Evolutionary conservation across 176 grass and related monocot species (phyloP), one percentile per base, ranked within the genome.

Genomic region (Paspalum vaginatum): DNA sequence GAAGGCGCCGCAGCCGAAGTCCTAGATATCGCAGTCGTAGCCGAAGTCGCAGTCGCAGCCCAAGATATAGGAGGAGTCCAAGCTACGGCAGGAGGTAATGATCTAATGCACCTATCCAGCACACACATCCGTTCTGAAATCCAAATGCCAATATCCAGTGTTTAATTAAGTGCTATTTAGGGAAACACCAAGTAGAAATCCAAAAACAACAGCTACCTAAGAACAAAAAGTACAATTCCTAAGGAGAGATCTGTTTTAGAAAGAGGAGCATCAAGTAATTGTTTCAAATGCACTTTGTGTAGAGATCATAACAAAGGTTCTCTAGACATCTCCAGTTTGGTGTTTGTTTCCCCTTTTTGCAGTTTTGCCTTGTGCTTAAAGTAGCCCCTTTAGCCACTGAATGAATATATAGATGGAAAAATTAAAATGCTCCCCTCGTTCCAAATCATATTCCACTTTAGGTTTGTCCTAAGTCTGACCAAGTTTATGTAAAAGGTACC

Each of bases 71-170:
- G 20, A 85, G 94, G 75, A 97, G 94, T 79, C 94, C 91, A 82
- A 97, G 94, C 81, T 93, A 93, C 32, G 70, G 91, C 61, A 86
- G 81, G 85, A 97, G 94, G 94, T 97, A 87, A 69, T 44, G 21
- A 26, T 21, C 57, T 60, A 26, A 60, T 60, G 11, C 26, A 39
- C 27, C 8, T 52, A 32, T 52, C 47, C 47, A 72, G 8, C 26
- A 32, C 49, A 39, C 5, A 2, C 16, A 52, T 72, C 53, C 48
- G n/a, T 53, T 64, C 5, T 13, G 22, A 37, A 37, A 6, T 39
- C 32, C 32, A 32, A 32, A 32, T 3, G 3, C 15, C 9, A 65
- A 41, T 65, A 41, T 41, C 8, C 37, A 37, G 6, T 72, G 3
- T 52, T 50, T 71, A 12, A 3, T 12, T 38, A n/a, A 38, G 47